Percentiles rank a stretch among this genome's conserved stretches.
Conservation (phyloP, 345 rosid species). For the Eucalyptus marginata region DNA sequence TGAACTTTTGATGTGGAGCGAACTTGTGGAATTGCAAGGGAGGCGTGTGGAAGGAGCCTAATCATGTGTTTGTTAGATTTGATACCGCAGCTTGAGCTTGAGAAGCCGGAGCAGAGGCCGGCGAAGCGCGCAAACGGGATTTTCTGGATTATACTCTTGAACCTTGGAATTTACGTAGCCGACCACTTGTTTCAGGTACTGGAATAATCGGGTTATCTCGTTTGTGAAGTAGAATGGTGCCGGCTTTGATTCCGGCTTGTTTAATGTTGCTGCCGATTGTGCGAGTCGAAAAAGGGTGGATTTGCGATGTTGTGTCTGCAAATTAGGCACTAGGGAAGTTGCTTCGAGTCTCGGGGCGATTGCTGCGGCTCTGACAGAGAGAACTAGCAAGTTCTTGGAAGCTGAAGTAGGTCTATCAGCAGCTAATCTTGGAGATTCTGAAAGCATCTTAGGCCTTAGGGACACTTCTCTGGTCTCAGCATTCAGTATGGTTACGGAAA, state of each 20-base stretch:
- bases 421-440: neutral
- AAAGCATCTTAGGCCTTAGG: neutral
- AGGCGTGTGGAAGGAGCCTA: neutral
- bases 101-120: constrained; percentile 37
- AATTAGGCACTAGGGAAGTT: neutral
- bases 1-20: neutral
- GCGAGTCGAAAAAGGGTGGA: neutral
- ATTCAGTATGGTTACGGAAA: neutral
- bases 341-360: neutral
- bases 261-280: neutral
- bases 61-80: constrained; percentile 30
- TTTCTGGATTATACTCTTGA: constrained; percentile 82
- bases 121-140: constrained; percentile 50
- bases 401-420: neutral
- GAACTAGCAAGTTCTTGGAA: neutral
- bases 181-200: constrained; percentile 80
- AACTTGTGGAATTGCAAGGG: neutral
- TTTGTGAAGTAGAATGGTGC: neutral
- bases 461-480: neutral
- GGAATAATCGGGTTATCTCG: neutral
- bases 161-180: constrained; percentile 62
- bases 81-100: constrained; percentile 45
- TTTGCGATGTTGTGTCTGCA: neutral
- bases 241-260: neutral
- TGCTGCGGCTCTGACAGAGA: neutral